Evolutionary conservation across 768 basidiomycete genomes (phyloP).

Genomic region (Lepiota venenata): DNA sequence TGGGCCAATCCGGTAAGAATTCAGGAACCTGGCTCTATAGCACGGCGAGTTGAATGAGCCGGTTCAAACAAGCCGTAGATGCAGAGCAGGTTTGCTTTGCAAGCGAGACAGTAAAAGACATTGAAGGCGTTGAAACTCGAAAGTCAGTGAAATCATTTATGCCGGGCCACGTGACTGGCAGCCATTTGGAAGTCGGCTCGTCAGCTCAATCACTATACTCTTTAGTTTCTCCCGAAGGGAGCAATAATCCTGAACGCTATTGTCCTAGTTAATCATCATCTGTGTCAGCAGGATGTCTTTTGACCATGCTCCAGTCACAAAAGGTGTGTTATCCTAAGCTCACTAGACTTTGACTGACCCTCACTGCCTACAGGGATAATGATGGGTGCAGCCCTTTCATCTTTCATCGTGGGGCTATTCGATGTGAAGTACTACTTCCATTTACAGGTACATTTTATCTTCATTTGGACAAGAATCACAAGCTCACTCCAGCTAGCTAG

Average conservation of each 20-base stretch:
- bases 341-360: neutral
- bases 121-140: too few species aligned
- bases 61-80: too few species aligned
- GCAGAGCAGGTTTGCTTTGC: too few species aligned
- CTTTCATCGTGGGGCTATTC: constrained; percentile 74
- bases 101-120: too few species aligned
- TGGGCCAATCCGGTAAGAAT: too few species aligned
- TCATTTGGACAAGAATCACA: constrained; percentile 13
- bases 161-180: neutral
- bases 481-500: constrained; percentile 43
- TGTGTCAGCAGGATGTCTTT: constrained; percentile 57
- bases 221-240: neutral
- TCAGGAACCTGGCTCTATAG: too few species aligned
- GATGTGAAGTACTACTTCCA: constrained; percentile 89
- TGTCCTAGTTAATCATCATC: neutral
- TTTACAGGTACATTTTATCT: constrained; percentile 55
- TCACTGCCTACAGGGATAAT: constrained; percentile 58
- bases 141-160: too few species aligned
- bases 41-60: too few species aligned
- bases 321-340: constrained; percentile 46
- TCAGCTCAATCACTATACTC: too few species aligned
- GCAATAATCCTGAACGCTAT: neutral
- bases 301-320: constrained; percentile 80
- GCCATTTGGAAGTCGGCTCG: too few species aligned
- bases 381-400: constrained; percentile 64